These are phyloP conservation scores for Nemania sp. DNA, from an alignment of 2,329 filamentous ascomycete genomes.

Conservation along the genomic window DNA sequence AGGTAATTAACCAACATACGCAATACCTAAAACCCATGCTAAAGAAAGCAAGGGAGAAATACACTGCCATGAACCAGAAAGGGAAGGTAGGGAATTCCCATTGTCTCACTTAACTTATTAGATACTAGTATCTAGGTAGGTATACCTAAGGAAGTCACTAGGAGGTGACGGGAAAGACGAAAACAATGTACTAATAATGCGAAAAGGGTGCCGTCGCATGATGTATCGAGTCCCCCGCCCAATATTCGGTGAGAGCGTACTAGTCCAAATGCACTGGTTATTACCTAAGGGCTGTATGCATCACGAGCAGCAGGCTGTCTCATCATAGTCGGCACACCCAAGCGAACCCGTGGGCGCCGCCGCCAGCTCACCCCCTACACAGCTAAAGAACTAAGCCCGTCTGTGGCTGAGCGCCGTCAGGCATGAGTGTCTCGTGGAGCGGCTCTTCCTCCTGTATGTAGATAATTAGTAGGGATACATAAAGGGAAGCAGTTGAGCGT, in stretches of 20 bases:
- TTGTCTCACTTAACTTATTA: constrained; percentile 13
- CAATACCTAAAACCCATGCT: neutral
- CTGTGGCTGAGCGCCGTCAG: constrained; percentile 33
- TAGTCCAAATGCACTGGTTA: neutral
- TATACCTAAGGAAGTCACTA: no score
- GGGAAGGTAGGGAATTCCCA: neutral
- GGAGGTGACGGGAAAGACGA: constrained; percentile 12
- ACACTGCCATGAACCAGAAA: neutral
- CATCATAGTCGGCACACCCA: constrained; percentile 10
- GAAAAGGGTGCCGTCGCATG: constrained; percentile 23
- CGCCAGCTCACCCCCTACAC: constrained; percentile 9
- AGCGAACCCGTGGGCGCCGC: constrained; percentile 25
- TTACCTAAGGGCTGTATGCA: constrained; percentile 5
- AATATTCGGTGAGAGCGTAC: constrained; percentile 20
- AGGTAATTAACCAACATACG: neutral
- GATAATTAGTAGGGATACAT: constrained; percentile 1
- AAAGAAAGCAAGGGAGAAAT: neutral
- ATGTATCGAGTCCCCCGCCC: neutral
- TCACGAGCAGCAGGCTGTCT: constrained; percentile 38
- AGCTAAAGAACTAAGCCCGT: constrained; percentile 12
- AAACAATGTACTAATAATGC: no score
- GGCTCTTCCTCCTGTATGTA: neutral
- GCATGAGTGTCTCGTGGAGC: constrained; percentile 26
- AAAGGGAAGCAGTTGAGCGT: neutral
- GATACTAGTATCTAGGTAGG: no score